A percentile compares a stretch with the other conserved stretches of the same genome.
These are phyloP conservation scores for Cladophialophora immunda DNA, from an alignment of 2,329 filamentous ascomycete genomes.

Conservation along the genomic window DNA sequence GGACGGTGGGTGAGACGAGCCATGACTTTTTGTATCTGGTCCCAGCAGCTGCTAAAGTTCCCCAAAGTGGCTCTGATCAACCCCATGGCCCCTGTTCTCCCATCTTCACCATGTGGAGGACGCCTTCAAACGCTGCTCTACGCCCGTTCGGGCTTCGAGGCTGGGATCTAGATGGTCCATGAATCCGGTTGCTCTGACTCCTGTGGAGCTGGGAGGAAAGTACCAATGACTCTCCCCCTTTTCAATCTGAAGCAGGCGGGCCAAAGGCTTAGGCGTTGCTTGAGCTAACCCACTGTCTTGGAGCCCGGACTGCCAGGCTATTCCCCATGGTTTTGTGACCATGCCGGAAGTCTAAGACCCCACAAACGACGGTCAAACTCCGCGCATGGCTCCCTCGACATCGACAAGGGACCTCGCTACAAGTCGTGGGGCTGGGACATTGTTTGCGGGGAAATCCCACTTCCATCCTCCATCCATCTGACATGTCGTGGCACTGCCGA, in stretches of 20 bases:
- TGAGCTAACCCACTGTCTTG: neutral
- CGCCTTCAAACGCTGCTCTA: constrained; percentile 9
- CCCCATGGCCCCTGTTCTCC: constrained; percentile 1
- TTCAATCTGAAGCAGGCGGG: neutral
- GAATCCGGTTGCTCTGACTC: constrained; percentile 3
- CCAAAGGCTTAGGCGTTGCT: constrained; percentile 24
- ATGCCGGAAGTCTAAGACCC: constrained; percentile 23
- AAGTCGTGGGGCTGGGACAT: constrained; percentile 20
- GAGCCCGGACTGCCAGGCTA: neutral
- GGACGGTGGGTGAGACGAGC: constrained; percentile 17
- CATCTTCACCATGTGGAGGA: constrained; percentile 23
- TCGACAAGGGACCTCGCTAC: neutral
- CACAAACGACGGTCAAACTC: constrained; percentile 23
- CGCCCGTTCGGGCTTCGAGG: constrained; percentile 1
- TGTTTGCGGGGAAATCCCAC: constrained; percentile 23
- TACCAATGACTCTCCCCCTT: neutral
- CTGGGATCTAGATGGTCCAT: constrained; percentile 9
- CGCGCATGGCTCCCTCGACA: constrained; percentile 7
- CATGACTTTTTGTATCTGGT: constrained; percentile 21
- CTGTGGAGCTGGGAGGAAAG: constrained; percentile 7
- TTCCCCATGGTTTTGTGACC: neutral
- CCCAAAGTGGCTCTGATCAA: constrained; percentile 24
- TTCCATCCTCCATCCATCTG: constrained; percentile 10
- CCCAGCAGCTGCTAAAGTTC: neutral
- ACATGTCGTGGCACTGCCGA: constrained; percentile 16